Base-by-base conservation (phyloP, 2,329 filamentous ascomycete species). In the Periconia digitata region DNA sequence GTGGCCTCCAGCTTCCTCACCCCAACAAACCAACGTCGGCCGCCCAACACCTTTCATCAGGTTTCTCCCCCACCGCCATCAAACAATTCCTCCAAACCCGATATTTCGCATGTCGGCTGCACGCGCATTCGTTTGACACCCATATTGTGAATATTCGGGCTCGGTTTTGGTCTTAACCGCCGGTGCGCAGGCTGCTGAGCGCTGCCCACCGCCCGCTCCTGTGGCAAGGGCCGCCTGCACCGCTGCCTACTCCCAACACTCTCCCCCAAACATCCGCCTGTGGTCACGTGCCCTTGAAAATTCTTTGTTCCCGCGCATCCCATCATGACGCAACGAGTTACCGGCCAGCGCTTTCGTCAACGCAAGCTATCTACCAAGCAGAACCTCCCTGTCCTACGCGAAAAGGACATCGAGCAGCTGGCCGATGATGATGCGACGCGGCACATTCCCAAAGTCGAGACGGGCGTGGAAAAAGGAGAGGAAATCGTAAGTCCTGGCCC, bases 391-490 rank as follows among this genome's bases (percentile, higher is more conserved):
- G 86, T 99, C 64, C 83, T 96, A 67, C 85, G 88, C 72, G 92
- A 97, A 76, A 82, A 90, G 73, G 89, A 97, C 70, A 87, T 97
- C 75, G 91, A 96, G 70, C 81, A 87, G 68, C 83, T 80, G 66
- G 84, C 91, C 74, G 95, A 96, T 73, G 90, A 95, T 75, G 84
- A 86, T 59, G 84, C 89, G 64, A 85, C 92, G 70, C 88, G 87
- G 62, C 87, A 87, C 71, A 89, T 83, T 78, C 85, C 80, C 76
- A 90, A 86, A 67, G 90, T 96, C 70, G 91, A 94, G 70, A 96
- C 92, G 59, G 94, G 94, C 74, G 94, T 99, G 64, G 94, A 99
- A 75, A 92, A 95, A 72, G 89, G 86, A 58, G 94, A 99, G 76
- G 92, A 97, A 84, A 92, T 92, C 78, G 94, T 96, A 76, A 85